These are phyloP conservation scores for Leishmania turanica DNA, from an alignment of 208 protist species.

Conservation along the genomic window DNA sequence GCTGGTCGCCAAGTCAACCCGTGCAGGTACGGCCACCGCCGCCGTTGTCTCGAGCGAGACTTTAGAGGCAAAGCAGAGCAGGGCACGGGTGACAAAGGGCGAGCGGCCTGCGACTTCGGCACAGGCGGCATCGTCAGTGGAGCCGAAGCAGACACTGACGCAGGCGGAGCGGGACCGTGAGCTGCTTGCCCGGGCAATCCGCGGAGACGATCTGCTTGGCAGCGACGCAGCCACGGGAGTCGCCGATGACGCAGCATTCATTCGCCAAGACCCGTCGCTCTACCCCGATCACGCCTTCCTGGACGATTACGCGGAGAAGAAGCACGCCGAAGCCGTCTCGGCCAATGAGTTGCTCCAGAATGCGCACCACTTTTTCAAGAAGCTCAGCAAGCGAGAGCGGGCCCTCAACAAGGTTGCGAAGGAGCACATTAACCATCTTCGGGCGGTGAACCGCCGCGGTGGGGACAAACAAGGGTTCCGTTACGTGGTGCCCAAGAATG, in stretches of 20 bases:
- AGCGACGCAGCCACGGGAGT: neutral
- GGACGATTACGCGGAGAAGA: slow-evolving; percentile 77
- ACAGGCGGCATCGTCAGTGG: neutral
- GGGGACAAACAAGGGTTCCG: slow-evolving; percentile 89
- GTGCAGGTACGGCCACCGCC: neutral
- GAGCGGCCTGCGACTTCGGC: neutral
- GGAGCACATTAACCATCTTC: slow-evolving; percentile 61
- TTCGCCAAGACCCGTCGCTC: slow-evolving; percentile 38
- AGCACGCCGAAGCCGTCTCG: slow-evolving; percentile 54
- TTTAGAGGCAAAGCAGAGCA: neutral
- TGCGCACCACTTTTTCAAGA: slow-evolving; percentile 81
- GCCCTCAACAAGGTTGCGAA: slow-evolving; percentile 60
- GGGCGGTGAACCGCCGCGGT: slow-evolving; percentile 79
- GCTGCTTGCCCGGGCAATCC: slow-evolving; percentile 61
- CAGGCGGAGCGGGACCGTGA: slow-evolving; percentile 32
- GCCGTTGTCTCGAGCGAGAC: neutral
- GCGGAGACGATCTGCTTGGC: slow-evolving; percentile 35
- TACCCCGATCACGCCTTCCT: slow-evolving; percentile 64
- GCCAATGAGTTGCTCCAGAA: slow-evolving; percentile 65
- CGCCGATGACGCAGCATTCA: slow-evolving; percentile 1
- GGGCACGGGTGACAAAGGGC: neutral
- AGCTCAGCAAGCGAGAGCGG: slow-evolving; percentile 63
- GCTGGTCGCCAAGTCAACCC: neutral
- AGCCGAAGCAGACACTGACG: neutral
- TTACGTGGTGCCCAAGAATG: slow-evolving; percentile 83